A percentile compares a stretch with the other conserved stretches of the same genome.
Conservation (phyloP, 371 early-diverging fungal genomes). For the Mucor racemosus region DNA sequence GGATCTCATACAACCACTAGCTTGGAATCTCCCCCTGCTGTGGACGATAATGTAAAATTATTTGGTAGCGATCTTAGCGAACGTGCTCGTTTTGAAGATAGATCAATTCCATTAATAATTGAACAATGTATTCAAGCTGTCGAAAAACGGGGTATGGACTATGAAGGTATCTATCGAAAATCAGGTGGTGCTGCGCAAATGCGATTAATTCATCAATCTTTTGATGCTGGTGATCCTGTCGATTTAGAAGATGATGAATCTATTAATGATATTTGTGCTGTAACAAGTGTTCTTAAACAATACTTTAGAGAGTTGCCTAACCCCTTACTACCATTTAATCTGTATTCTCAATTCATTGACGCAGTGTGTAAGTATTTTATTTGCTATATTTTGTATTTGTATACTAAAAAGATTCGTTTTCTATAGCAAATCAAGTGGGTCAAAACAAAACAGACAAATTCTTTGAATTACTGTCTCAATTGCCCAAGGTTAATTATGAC, state of each 20-base stretch:
- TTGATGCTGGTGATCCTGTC: conserved; percentile 51
- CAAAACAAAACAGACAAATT: conserved; percentile 34
- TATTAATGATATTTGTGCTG: conserved; percentile 69
- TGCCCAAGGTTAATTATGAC: conserved; percentile 53
- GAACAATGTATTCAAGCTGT: conserved; percentile 79
- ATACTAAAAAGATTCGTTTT: background rate
- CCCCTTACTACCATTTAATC: conserved; percentile 85
- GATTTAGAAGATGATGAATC: conserved; percentile 58
- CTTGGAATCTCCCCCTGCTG: conserved; percentile 18
- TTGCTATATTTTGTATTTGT: background rate
- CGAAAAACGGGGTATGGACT: conserved; percentile 77
- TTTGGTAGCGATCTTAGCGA: conserved; percentile 41
- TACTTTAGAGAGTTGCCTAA: conserved; percentile 92
- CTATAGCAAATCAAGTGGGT: conserved; percentile 25
- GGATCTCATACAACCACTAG: conserved; percentile 21
- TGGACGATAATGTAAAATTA: conserved; percentile 11
- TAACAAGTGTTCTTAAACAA: conserved; percentile 94
- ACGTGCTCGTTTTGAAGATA: conserved; percentile 37
- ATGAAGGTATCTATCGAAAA: conserved; percentile 94
- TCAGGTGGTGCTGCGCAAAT: conserved; percentile 90
- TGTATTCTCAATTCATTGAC: conserved; percentile 79
- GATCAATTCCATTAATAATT: conserved; percentile 73
- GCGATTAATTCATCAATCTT: conserved; percentile 60
- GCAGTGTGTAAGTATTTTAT: conserved; percentile 54
- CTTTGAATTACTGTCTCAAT: conserved; percentile 33